Base-by-base conservation (phyloP, 2,329 filamentous ascomycete species). In the Nakataea oryzae region DNA sequence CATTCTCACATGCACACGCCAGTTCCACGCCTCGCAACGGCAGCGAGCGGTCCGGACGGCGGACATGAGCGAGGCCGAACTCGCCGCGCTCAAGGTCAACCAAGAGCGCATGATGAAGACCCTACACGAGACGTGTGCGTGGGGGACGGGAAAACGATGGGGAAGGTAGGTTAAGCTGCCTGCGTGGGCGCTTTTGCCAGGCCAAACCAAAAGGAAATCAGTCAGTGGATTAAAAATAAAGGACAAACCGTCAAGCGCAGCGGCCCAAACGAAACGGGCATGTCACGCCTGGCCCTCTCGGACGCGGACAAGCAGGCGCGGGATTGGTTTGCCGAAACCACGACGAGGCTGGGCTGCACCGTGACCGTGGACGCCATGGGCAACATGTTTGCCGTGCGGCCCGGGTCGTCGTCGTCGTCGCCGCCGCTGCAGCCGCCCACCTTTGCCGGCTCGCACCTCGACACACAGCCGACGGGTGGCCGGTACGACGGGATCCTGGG, bases 401-500 rank as follows among this genome's bases (percentile, higher is more conserved):
- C 85, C 3, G 89, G 90, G 1, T 93, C 89, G 70, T 78, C 50
- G 28, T 26, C 80, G 5, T 79, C 88, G 7, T 85, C 80, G 0
- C 72, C 1, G 89, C 92, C 69, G 77, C 62, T 74, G 75, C 60
- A 75, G 79, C 78, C 84, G 11, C 81, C 88, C 1, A 89, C 86
- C 1, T 90, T 85, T 65, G 87, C 85, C 30, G 89, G 89, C 1
- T 88, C 85, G 8, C 89, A 92, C 71, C 70, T 88, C 2, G 86
- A 88, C 67, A 87, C 85, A 0, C 85, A 87, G 65, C 84, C 84
- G 1, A 75, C 74, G 0, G 88, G 87, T 1, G 88, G 87, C 0
- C 75, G 88, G 29, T 91, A 92, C 64, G 89, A 92, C 69, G 90
- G 90, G 0, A 91, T 93, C 34, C 73, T 95, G 0, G 90, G 90